Conservation (phyloP, 2,329 filamentous ascomycete genomes). For the Cryphonectria carpinicola region DNA sequence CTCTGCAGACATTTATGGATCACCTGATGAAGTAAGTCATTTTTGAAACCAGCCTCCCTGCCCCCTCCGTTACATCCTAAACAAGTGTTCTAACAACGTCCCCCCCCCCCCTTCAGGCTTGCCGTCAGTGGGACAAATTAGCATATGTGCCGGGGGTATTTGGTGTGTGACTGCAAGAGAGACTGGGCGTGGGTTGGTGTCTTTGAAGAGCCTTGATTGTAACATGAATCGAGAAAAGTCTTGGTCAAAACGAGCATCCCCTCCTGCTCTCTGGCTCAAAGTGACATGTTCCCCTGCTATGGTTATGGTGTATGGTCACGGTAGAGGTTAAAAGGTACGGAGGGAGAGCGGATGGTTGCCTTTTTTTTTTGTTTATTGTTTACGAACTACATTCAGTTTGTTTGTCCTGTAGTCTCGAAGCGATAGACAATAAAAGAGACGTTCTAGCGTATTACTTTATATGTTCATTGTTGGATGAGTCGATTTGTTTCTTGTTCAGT, state of each 20-base stretch:
- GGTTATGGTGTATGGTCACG: not conserved
- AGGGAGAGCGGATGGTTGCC: not conserved
- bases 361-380: not conserved
- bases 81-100: slow-evolving; percentile 23
- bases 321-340: not conserved
- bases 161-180: not conserved
- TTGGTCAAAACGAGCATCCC: not conserved
- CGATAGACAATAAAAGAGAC: not conserved
- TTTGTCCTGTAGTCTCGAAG: not conserved
- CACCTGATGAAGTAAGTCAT: slow-evolving; percentile 92
- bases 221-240: slow-evolving; percentile 1
- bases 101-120: slow-evolving; percentile 44
- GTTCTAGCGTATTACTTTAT: not conserved
- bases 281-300: slow-evolving; percentile 4
- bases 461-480: not conserved
- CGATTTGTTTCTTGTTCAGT: not conserved
- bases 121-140: slow-evolving; percentile 68
- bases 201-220: not conserved
- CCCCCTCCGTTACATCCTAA: not conserved
- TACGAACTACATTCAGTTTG: not conserved
- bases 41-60: not conserved
- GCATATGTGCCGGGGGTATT: slow-evolving; percentile 23
- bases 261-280: not conserved
- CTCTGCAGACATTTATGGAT: slow-evolving; percentile 98
- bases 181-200: slow-evolving; percentile 14